A percentile compares a stretch with the other conserved stretches of the same genome.
phyloP scores from a whole-genome alignment of 306 rosid species.

The Cyclanthera cordifolia region DNA sequence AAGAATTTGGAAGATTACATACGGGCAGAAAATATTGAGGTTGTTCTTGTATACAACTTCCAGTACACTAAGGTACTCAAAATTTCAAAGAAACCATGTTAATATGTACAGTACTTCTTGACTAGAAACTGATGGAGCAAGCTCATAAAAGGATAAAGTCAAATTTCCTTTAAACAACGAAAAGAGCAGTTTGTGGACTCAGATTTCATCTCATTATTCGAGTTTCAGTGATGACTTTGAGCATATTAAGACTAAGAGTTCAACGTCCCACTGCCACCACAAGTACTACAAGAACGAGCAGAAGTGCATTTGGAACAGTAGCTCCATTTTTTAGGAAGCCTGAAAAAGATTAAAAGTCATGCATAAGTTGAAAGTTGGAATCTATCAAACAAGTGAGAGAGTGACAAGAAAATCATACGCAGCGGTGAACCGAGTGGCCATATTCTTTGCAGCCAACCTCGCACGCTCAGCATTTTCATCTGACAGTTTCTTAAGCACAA shows the following conservation, averaged over 20 bases:
- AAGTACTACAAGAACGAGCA: constrained; percentile 53
- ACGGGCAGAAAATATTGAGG: not conserved
- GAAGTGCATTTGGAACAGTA: constrained; percentile 87
- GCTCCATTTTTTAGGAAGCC: constrained; percentile 99
- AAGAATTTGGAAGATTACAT: not conserved
- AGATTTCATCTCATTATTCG: not conserved
- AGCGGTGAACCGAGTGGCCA: constrained; percentile 78
- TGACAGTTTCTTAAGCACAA: constrained; percentile 62
- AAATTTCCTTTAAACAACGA: not conserved
- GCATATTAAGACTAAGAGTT: constrained; percentile 27
- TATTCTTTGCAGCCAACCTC: constrained; percentile 49
- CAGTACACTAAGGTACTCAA: not conserved
- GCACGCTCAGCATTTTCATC: constrained; percentile 69
- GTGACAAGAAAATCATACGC: constrained; percentile 33
- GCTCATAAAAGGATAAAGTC: not conserved
- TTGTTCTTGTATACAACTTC: not conserved
- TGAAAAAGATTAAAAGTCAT: constrained; percentile 15
- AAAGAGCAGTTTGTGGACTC: not conserved
- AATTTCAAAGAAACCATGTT: not conserved
- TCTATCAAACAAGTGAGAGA: not conserved
- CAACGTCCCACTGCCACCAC: constrained; percentile 75
- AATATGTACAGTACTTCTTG: not conserved
- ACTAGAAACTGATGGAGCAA: not conserved
- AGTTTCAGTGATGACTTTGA: not conserved
- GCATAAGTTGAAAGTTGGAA: not conserved